Percentiles rank a stretch among this genome's conserved stretches.
phyloP scores from a whole-genome alignment of 306 rosid genomes.

The Datisca glomerata region DNA sequence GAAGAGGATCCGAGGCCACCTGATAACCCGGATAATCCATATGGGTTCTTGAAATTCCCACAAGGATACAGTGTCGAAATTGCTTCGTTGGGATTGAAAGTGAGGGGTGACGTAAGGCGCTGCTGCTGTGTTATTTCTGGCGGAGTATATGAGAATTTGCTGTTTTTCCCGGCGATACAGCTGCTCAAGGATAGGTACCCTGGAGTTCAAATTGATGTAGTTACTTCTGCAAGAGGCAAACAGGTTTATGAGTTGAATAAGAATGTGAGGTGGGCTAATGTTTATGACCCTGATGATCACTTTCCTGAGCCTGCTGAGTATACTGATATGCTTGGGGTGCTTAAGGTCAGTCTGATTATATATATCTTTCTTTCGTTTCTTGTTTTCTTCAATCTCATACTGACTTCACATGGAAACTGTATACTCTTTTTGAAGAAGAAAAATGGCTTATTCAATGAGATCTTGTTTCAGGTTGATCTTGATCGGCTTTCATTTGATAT shows the following conservation, averaged over 20 bases:
- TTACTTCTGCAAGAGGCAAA: constrained; percentile 58
- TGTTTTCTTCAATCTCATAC: too few species aligned
- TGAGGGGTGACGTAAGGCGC: constrained; percentile 77
- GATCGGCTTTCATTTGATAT: too few species aligned
- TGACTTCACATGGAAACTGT: too few species aligned
- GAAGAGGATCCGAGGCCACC: constrained; percentile 74
- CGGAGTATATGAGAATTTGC: constrained; percentile 73
- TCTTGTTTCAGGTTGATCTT: too few species aligned
- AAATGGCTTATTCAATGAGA: too few species aligned
- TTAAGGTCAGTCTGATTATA: constrained; percentile 40
- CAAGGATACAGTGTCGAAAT: constrained; percentile 59
- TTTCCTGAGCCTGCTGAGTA: constrained; percentile 73
- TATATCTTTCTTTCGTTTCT: too few species aligned
- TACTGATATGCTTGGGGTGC: constrained; percentile 64
- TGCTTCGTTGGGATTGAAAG: constrained; percentile 50
- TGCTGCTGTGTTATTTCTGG: constrained; percentile 76
- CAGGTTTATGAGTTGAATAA: constrained; percentile 71
- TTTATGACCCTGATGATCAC: constrained; percentile 54
- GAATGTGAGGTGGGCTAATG: constrained; percentile 79
- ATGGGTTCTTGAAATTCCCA: constrained; percentile 76
- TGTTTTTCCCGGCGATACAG: constrained; percentile 69
- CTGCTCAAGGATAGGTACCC: constrained; percentile 73
- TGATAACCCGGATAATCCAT: constrained; percentile 57
- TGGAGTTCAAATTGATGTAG: constrained; percentile 62
- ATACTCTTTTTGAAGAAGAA: too few species aligned